Evolutionary conservation across 1,284 basidiomycete species (phyloP).

Genomic region (Marasmius fiardii): DNA sequence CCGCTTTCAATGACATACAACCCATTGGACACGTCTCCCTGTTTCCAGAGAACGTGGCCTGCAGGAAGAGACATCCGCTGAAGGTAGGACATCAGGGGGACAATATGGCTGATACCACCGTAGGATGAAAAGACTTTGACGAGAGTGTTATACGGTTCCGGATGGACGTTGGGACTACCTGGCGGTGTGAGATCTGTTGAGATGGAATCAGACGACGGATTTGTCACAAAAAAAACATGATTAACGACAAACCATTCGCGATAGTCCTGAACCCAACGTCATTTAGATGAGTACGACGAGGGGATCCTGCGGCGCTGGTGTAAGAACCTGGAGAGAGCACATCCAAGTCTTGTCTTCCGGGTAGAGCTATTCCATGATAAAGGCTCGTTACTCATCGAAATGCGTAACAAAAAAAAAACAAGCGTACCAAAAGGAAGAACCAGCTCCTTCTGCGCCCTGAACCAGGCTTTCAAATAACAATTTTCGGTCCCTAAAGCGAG

Average conservation of each 20-base stretch:
- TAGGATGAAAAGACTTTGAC: constrained; percentile 76
- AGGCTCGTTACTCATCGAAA: no score
- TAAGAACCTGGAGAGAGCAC: constrained; percentile 41
- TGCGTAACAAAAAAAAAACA: background rate
- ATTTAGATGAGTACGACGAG: constrained; percentile 70
- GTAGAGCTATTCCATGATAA: constrained; percentile 53
- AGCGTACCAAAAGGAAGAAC: constrained; percentile 34
- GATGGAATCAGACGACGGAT: constrained; percentile 5
- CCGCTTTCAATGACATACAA: constrained; percentile 87
- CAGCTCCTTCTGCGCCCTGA: constrained; percentile 58
- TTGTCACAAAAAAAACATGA: no score
- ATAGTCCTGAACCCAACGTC: constrained; percentile 76
- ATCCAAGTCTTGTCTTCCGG: constrained; percentile 50
- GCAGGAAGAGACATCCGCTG: constrained; percentile 53
- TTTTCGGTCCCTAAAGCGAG: constrained; percentile 77
- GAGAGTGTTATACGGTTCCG: constrained; percentile 65
- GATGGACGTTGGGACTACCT: constrained; percentile 16
- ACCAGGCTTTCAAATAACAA: constrained; percentile 78
- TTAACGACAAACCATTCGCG: constrained; percentile 41
- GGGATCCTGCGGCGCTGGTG: constrained; percentile 64
- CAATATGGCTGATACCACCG: constrained; percentile 49
- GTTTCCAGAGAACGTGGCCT: constrained; percentile 73
- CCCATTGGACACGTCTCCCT: constrained; percentile 75
- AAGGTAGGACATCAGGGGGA: constrained; percentile 71
- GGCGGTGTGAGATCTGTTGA: constrained; percentile 8